Evolutionary conservation across 1,284 basidiomycete genomes (phyloP).

Genomic region (Chalciporus sp.): DNA sequence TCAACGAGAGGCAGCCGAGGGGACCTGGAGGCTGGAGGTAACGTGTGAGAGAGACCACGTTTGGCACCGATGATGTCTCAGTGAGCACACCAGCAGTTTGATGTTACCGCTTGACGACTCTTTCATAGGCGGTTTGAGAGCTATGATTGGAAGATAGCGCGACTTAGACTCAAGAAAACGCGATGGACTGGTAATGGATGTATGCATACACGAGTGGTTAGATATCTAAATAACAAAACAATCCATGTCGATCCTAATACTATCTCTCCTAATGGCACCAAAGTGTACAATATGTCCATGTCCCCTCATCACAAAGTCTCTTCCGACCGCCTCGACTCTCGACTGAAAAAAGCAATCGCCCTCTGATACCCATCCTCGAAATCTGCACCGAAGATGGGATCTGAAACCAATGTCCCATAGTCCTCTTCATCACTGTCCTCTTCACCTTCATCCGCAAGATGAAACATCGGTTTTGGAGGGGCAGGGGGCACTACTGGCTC

Average conservation of each 20-base stretch:
- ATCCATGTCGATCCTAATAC: slow-evolving; percentile 10
- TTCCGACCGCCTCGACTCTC: slow-evolving; percentile 9
- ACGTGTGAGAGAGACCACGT: slow-evolving; percentile 9
- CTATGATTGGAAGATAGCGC: no score
- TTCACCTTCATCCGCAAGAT: slow-evolving; percentile 10
- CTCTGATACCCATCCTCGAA: slow-evolving; percentile 33
- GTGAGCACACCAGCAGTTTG: no score
- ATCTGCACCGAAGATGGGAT: slow-evolving; percentile 21
- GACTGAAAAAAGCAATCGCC: slow-evolving; percentile 28
- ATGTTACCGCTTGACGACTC: no score
- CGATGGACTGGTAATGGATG: background rate
- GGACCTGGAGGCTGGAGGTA: slow-evolving; percentile 32
- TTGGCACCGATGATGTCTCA: slow-evolving; percentile 6
- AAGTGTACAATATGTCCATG: background rate
- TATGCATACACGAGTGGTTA: slow-evolving; percentile 7
- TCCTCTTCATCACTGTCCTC: slow-evolving; percentile 24
- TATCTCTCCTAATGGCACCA: background rate
- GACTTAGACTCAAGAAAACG: background rate
- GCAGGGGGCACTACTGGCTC: background rate
- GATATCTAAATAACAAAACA: slow-evolving; percentile 27
- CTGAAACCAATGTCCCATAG: slow-evolving; percentile 26
- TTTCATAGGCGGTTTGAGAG: no score
- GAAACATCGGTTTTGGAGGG: slow-evolving; percentile 10
- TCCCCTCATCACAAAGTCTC: slow-evolving; percentile 2
- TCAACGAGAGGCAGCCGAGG: slow-evolving; percentile 17